These are phyloP conservation scores for Saccharomycopsis fermentans DNA, from an alignment of 805 yeast species.

Conservation along the genomic window DNA sequence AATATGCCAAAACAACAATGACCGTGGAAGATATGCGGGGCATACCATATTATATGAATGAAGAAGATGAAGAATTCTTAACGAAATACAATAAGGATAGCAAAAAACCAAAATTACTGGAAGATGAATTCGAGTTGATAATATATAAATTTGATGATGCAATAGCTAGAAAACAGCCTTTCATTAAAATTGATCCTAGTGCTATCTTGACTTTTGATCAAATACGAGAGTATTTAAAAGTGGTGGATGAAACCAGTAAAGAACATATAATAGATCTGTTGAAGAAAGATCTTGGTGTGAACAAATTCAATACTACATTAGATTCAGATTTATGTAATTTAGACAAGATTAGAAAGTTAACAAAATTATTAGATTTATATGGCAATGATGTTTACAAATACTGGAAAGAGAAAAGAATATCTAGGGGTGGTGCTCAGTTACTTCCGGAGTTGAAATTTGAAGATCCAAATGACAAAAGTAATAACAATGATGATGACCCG, in stretches of 20 bases:
- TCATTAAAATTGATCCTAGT: slow-evolving; percentile 71
- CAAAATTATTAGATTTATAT: slow-evolving; percentile 37
- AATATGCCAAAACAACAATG: slow-evolving; percentile 81
- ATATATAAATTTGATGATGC: slow-evolving; percentile 65
- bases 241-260: slow-evolving; percentile 38
- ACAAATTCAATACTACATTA: slow-evolving; percentile 50
- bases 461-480: slow-evolving; percentile 75
- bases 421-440: slow-evolving; percentile 56
- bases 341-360: slow-evolving; percentile 25
- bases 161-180: slow-evolving; percentile 79
- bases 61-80: slow-evolving; percentile 66
- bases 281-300: slow-evolving; percentile 43
- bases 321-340: slow-evolving; percentile 25
- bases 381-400: slow-evolving; percentile 67
- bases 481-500: slow-evolving; percentile 62
- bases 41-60: slow-evolving; percentile 82
- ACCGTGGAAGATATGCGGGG: slow-evolving; percentile 95
- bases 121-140: slow-evolving; percentile 77
- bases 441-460: slow-evolving; percentile 75
- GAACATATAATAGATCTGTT: slow-evolving; percentile 48
- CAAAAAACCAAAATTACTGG: slow-evolving; percentile 37
- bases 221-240: slow-evolving; percentile 41
- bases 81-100: slow-evolving; percentile 29
- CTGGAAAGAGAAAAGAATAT: slow-evolving; percentile 70
- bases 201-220: slow-evolving; percentile 66